Evolutionary conservation across 2,329 filamentous ascomycete species (phyloP), one percentile per base, ranked within the genome.

Genomic region (Fusarium continuum): DNA sequence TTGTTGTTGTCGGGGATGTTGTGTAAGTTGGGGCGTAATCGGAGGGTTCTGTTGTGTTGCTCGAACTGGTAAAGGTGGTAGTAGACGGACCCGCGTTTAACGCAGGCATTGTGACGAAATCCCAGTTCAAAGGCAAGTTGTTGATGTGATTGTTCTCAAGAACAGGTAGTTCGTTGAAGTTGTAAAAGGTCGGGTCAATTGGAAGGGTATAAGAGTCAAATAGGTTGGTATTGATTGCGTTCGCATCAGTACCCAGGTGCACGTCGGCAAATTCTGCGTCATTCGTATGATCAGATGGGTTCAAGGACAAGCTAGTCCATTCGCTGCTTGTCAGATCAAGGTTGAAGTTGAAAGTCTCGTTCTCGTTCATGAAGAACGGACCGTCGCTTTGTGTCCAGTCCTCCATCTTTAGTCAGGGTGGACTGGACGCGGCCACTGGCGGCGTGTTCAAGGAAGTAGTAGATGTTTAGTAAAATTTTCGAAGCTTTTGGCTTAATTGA

Each of bases 201-300:
- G 4, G 14, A 10, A 31, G 5, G 17, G 20, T 13, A 10, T 10
- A 25, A 8, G 9, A 4, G 23, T 23, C 8, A 16, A 34, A 19
- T 23, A 20, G 11, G 39, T 9, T 11, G 4, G 31, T 14, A 17
- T 36, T 16, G 3, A 5, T 8, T 8, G 13, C 10, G 8, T 35
- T 19, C 16, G 20, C 1, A 16, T 31, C 5, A 0, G 11, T 22
- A 7, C 13, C 36, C 16, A 13, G 8, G 2, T 29, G 26, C 16
- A 56, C 46, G 45, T 62, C 52, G 31, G 59, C 58, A 63, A 23
- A 28, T 4, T 6, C 4, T 63, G 59, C 59, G 35, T 63, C 58
- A 58, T 62, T 28, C 59, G 38, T 32, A 52, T 8, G 2, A 20
- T 17, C 26, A 8, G 4, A 9, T 17, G 10, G 8, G 25, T 35